A percentile compares a stretch with the other conserved stretches of the same genome.
Evolutionary conservation across 139 green algal species (phyloP).

Genomic region (Asterochloris sp.): DNA sequence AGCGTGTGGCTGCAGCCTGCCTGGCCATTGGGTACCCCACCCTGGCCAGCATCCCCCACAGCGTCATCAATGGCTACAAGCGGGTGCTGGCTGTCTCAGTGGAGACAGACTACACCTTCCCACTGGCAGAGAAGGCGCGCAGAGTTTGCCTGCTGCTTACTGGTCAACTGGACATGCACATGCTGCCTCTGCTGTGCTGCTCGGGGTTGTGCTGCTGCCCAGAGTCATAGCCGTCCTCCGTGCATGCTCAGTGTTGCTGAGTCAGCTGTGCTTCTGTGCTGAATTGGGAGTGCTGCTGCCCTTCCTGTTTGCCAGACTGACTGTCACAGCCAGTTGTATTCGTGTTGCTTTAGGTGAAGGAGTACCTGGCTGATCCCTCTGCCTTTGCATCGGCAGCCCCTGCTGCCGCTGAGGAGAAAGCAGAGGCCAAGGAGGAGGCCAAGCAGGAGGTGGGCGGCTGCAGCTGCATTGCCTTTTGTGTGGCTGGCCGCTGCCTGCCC

Average conservation of each 20-base stretch:
- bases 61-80: slow-evolving; percentile 98
- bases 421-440: slow-evolving; percentile 35
- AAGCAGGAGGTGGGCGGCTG: slow-evolving; percentile 48
- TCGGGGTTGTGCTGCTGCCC: no score
- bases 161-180: no score
- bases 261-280: no score
- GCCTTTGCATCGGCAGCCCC: slow-evolving; percentile 65
- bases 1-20: slow-evolving; percentile 84
- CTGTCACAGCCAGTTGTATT: not conserved
- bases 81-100: slow-evolving; percentile 93
- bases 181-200: no score
- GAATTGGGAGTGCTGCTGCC: no score
- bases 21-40: slow-evolving; percentile 86
- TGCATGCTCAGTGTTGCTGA: no score
- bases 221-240: no score
- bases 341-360: slow-evolving; percentile 77
- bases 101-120: slow-evolving; percentile 93
- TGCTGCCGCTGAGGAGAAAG: slow-evolving; percentile 33
- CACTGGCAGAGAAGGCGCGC: slow-evolving; percentile 82
- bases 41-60: slow-evolving; percentile 87
- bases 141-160: not conserved
- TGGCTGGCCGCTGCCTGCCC: no score
- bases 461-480: no score
- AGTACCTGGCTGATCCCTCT: slow-evolving; percentile 78
- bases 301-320: no score